Evolutionary conservation across 345 rosid species (phyloP), one percentile per base, ranked within the genome.

Genomic region (Salix udensis): DNA sequence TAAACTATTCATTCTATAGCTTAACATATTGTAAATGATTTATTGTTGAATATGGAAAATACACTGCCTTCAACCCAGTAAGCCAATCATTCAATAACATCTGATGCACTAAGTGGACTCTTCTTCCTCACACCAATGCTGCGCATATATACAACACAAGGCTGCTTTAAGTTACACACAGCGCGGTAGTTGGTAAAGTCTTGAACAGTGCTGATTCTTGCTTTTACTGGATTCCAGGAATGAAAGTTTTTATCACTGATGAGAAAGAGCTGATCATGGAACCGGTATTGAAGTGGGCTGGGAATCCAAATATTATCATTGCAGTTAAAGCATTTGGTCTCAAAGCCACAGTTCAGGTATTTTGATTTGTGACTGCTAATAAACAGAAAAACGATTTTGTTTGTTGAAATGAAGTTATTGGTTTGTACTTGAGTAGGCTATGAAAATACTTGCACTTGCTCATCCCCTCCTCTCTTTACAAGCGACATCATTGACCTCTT

Each of bases 201-300:
- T 31, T 28, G 13, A 67, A 26, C 26, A 37, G 11, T 48, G 13
- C 67, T 53, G 34, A 68, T 50, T 67, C 70, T 46, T 61, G 28
- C 31, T 64, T 69, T 23, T 24, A 13, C 60, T 48, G 18, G 26
- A 10, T 62, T 44, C 36, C 81, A 82, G 84, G 81, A 50, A 78
- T 82, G 62, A 82, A 82, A 75, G 84, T 81, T 42, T 77, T 70
- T 71, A 16, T 66, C 19, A 81, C 81, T 7, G 84, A 74, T 42
- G 84, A 82, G 74, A 82, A 82, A 46, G 84, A 82, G 50, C 23
- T 82, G 77, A 82, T 82, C 16, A 78, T 82, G 36, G 84, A 82
- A 71, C 77, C 78, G 6, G 37, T 44, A 15, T 1, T 82, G 69
- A 82, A 82, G 60, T 82, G 84, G 84, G 84, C 84, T n/a, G 84